phyloP scores from a whole-genome alignment of 208 protist genomes.

The Leishmania arabica region DNA sequence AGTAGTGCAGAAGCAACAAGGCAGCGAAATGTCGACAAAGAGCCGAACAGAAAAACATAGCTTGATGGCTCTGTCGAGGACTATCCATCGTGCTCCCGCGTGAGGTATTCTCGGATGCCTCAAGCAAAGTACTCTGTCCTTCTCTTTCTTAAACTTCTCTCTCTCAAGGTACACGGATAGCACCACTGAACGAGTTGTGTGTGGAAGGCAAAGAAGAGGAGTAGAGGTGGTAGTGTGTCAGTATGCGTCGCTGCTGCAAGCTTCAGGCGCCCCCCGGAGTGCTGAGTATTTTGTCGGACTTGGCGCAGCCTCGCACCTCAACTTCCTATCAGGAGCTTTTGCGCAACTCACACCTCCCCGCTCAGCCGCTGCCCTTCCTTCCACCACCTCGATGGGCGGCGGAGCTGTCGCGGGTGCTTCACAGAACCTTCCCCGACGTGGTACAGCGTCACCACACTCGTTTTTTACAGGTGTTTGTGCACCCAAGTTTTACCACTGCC shows the following conservation, averaged over 20 bases:
- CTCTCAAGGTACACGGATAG: not conserved
- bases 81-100: not conserved
- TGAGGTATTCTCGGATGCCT: not conserved
- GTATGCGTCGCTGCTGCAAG: constrained; percentile 16
- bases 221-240: not conserved
- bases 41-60: not conserved
- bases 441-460: constrained; percentile 43
- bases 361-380: constrained; percentile 62
- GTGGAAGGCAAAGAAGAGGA: not conserved
- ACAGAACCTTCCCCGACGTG: constrained; percentile 68
- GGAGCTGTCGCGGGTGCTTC: constrained; percentile 69
- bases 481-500: constrained; percentile 79
- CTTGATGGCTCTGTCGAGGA: not conserved
- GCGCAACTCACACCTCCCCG: constrained; percentile 34
- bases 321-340: constrained; percentile 35
- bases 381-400: constrained; percentile 86
- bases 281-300: constrained; percentile 27
- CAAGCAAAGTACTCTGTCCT: not conserved
- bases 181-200: not conserved
- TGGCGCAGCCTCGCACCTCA: constrained; percentile 5
- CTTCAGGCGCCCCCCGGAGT: constrained; percentile 6
- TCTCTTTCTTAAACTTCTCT: not conserved
- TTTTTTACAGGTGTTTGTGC: constrained; percentile 82
- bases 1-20: not conserved
- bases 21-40: not conserved